Percentiles rank a stretch among this genome's conserved stretches.
phyloP scores from a whole-genome alignment of 1,139 yeast genomes.

The Geotrichum carabidarum region DNA sequence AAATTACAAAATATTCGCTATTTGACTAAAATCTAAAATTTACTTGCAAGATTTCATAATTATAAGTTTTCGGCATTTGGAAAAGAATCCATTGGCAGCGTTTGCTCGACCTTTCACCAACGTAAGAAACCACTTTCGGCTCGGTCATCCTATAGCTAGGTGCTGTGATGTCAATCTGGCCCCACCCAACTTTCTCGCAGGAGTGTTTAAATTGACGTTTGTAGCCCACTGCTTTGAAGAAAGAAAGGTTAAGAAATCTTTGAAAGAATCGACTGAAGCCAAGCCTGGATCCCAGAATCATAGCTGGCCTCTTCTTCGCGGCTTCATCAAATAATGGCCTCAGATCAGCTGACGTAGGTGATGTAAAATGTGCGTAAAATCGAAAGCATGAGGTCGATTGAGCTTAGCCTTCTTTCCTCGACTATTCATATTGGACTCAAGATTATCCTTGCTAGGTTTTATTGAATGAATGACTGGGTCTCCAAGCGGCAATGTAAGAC shows the following conservation, averaged over 20 bases:
- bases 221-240: neutral
- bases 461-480: too few species aligned
- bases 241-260: neutral
- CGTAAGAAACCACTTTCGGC: conserved; percentile 26
- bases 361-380: conserved; percentile 33
- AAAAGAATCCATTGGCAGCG: conserved; percentile 36
- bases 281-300: conserved; percentile 35
- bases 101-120: conserved; percentile 35
- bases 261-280: conserved; percentile 27
- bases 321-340: conserved; percentile 30
- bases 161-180: conserved; percentile 22
- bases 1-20: too few species aligned
- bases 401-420: conserved; percentile 13
- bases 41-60: conserved; percentile 23
- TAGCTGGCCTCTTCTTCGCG: conserved; percentile 33
- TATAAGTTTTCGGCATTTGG: conserved; percentile 33
- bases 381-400: conserved; percentile 35
- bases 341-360: conserved; percentile 26
- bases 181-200: conserved; percentile 18
- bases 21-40: neutral
- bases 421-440: neutral
- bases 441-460: too few species aligned
- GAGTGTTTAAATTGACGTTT: conserved; percentile 21
- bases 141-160: conserved; percentile 23
- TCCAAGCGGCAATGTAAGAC: too few species aligned